These are phyloP conservation scores for Penstemon eatonii DNA, from an alignment of 257 asterid genomes.

Conservation along the genomic window DNA sequence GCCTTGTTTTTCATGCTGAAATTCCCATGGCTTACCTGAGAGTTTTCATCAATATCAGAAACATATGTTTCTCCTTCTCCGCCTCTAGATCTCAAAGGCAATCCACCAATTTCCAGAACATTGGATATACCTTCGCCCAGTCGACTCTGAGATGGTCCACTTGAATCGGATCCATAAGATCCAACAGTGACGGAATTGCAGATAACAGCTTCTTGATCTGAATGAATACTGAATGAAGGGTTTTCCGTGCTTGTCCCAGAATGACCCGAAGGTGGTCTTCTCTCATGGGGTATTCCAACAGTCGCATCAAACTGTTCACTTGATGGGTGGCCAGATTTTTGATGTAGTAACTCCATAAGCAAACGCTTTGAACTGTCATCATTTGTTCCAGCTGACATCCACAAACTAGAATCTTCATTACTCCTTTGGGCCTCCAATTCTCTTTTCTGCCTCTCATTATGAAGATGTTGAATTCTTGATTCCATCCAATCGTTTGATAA, in stretches of 20 bases:
- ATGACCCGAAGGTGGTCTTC: conserved; percentile 54
- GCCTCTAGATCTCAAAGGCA: conserved; percentile 51
- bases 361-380: conserved; percentile 92
- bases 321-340: conserved; percentile 61
- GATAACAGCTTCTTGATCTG: conserved; percentile 55
- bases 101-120: conserved; percentile 47
- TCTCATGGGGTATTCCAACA: conserved; percentile 50
- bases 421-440: conserved; percentile 60
- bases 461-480: conserved; percentile 68
- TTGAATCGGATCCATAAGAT: conserved; percentile 61
- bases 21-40: conserved; percentile 49
- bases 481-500: conserved; percentile 70
- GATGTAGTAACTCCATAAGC: conserved; percentile 90
- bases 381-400: conserved; percentile 90
- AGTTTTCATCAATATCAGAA: conserved; percentile 41
- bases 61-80: conserved; percentile 41
- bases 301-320: conserved; percentile 49
- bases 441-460: conserved; percentile 65
- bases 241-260: conserved; percentile 50
- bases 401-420: conserved; percentile 72
- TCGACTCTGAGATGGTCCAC: conserved; percentile 46
- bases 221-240: conserved; percentile 43
- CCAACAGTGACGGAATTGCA: conserved; percentile 50
- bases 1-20: conserved; percentile 16
- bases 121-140: conserved; percentile 42